Evolutionary conservation across 441 rosid species (phyloP).

Genomic region (Mallotus japonicus): DNA sequence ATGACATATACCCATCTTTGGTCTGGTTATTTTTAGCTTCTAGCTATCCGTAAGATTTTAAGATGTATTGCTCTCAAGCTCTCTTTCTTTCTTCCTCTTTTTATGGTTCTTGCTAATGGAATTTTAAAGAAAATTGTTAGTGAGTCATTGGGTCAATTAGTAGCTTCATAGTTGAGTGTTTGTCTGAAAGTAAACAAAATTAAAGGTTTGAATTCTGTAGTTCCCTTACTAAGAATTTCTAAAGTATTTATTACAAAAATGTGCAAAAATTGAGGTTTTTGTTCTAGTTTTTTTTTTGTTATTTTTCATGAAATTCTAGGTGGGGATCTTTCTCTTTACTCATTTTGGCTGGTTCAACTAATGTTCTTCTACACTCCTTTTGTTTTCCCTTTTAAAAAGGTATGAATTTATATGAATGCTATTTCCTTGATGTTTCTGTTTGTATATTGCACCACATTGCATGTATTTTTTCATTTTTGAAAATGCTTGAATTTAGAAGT

Average conservation of each 20-base stretch:
- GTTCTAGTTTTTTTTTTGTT: constrained; percentile 4
- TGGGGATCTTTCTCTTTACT: constrained; percentile 10
- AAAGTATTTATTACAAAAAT: no score
- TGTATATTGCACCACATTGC: background rate
- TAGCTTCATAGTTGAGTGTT: no score
- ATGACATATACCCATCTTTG: constrained; percentile 6
- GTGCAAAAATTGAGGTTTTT: constrained; percentile 3
- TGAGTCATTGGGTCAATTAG: no score
- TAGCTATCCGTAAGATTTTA: no score
- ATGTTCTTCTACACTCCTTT: background rate
- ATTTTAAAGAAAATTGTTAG: no score
- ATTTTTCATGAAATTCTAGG: constrained; percentile 10
- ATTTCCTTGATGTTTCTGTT: background rate
- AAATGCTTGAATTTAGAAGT: background rate
- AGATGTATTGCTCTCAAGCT: no score
- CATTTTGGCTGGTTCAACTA: background rate
- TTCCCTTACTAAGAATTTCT: no score
- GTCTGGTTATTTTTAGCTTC: no score
- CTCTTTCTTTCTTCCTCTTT: no score
- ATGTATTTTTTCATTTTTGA: background rate
- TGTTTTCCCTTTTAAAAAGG: background rate
- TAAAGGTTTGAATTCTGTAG: no score
- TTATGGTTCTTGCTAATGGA: no score
- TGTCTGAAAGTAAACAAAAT: no score
- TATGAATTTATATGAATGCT: background rate